These are phyloP conservation scores for Gonapodya sp. DNA, from an alignment of 192 early-diverging fungal species.

Conservation along the genomic window DNA sequence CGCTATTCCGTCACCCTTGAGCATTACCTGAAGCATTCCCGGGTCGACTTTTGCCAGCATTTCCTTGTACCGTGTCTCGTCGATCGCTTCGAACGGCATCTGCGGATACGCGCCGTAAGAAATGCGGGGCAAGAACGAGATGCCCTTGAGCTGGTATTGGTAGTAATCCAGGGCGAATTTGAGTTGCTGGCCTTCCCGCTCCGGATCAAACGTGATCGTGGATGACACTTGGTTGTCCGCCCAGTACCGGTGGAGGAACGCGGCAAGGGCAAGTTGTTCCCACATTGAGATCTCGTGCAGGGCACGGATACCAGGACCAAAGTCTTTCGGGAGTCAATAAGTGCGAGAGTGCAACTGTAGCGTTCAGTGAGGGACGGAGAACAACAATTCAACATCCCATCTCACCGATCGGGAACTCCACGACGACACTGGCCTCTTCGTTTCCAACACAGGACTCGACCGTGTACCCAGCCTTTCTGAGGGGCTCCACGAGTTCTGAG, in stretches of 20 bases:
- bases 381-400: too few species aligned
- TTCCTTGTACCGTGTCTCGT: slow-evolving; percentile 19
- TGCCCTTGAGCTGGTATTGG: slow-evolving; percentile 37
- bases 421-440: slow-evolving; percentile 25
- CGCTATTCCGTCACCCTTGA: background rate
- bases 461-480: slow-evolving; percentile 22
- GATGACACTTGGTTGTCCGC: slow-evolving; percentile 38
- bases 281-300: slow-evolving; percentile 31
- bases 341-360: background rate
- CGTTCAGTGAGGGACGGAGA: too few species aligned
- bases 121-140: slow-evolving; percentile 31
- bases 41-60: slow-evolving; percentile 16
- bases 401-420: slow-evolving; percentile 31
- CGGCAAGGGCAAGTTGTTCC: slow-evolving; percentile 37
- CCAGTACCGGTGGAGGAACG: slow-evolving; percentile 33
- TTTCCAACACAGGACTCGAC: slow-evolving; percentile 26
- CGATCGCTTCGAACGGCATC: slow-evolving; percentile 39
- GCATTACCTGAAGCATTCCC: background rate
- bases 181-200: slow-evolving; percentile 19
- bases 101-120: slow-evolving; percentile 28
- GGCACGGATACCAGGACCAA: slow-evolving; percentile 29
- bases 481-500: slow-evolving; percentile 20
- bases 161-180: slow-evolving; percentile 30
- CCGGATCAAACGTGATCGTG: slow-evolving; percentile 36
- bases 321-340: too few species aligned